Evolutionary conservation across 2,329 filamentous ascomycete species (phyloP).

Genomic region (Diaporthe sp.): DNA sequence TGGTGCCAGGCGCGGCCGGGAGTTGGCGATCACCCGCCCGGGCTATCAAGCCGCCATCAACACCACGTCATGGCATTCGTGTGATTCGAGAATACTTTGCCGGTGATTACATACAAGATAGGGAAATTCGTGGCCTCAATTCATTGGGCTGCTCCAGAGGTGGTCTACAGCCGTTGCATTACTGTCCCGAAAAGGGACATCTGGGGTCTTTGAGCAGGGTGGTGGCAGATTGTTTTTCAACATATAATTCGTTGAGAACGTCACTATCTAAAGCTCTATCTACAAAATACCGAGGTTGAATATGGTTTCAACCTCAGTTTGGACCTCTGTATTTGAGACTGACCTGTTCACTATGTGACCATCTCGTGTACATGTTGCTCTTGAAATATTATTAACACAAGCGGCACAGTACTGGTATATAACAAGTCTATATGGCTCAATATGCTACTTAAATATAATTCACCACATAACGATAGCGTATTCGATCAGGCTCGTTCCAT

Average conservation of each 20-base stretch:
- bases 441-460: not conserved
- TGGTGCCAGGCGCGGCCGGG: not conserved
- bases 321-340: not conserved
- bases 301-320: not conserved
- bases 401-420: not conserved
- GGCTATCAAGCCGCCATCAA: not conserved
- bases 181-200: not conserved
- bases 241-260: accelerated
- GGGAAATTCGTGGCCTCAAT: not conserved
- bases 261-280: not conserved
- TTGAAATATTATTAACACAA: not conserved
- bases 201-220: not conserved
- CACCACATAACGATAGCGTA: not conserved
- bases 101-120: not conserved
- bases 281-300: not conserved
- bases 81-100: not conserved
- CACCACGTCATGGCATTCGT: not conserved
- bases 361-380: not conserved
- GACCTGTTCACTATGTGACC: not conserved
- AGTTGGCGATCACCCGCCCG: not conserved
- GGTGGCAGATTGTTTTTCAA: not conserved
- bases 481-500: accelerated
- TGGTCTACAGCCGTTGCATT: not conserved
- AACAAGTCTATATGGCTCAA: not conserved
- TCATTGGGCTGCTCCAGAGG: not conserved